Evolutionary conservation across 257 asterid species (phyloP), one percentile per base, ranked within the genome.

Genomic region (Plantago major): DNA sequence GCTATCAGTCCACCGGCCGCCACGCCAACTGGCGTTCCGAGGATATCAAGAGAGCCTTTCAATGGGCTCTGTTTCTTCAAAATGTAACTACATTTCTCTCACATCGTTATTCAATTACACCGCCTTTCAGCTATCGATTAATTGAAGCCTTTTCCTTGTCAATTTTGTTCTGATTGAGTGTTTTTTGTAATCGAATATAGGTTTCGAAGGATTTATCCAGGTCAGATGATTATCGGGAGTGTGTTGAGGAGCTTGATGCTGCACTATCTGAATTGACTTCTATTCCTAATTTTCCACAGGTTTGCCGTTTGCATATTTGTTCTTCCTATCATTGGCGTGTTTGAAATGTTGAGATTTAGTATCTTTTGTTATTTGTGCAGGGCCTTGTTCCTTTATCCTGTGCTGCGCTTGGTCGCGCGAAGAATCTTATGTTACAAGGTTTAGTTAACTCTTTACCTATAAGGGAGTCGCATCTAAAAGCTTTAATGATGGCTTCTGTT

Each of bases 1-100:
- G 95, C 13, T 87, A 79, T 67, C 97, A 89, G 63, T 84, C 92
- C 15, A 77, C 89, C 37, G 95, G 94, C 64, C 89, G 68, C 15
- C 68, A 66, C 52, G 88, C 95, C 1, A 78, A 78, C 50, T 89
- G 95, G 97, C 84, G 79, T 66, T 74, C 86, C 17, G 48, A 53
- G 40, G 84, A 78, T 71, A 74, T 82, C 73, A 73, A 66, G 52
- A 79, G 71, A 62, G 79, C 79, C 56, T 81, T 89, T 60, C 83
- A 81, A 33, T 89, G 90, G 95, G 90, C 90, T 51, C 71, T 78
- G 58, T 78, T 84, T 61, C 75, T 89, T 19, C 81, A 82, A 71
- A 71, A 83, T 55, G 95, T 82, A 67, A 68, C n/a, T n/a, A n/a
- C n/a, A n/a, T n/a, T n/a, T n/a, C n/a, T n/a, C n/a, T n/a, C n/a